Evolutionary conservation across 345 rosid species (phyloP).

Genomic region (Syzygium aqueum): DNA sequence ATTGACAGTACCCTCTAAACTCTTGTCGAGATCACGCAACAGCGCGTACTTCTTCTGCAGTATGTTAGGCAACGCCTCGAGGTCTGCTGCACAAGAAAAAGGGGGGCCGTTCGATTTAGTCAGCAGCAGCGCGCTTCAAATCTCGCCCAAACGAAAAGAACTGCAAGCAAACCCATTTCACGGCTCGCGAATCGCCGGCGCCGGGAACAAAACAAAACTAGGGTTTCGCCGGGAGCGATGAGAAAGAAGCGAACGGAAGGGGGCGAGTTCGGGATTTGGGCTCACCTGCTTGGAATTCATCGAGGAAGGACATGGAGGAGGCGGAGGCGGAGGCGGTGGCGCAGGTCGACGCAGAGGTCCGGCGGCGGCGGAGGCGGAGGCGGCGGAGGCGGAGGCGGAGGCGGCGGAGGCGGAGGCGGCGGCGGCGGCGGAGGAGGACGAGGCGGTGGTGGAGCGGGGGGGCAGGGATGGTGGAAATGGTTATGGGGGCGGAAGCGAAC

Average conservation of each 20-base stretch:
- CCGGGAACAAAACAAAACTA: not conserved
- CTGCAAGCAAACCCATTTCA: not conserved
- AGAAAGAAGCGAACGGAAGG: not conserved
- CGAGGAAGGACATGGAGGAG: slow-evolving; percentile 29
- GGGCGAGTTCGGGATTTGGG: not conserved
- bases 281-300: slow-evolving; percentile 43
- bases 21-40: slow-evolving; percentile 78
- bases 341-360: not conserved
- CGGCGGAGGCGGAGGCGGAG: not conserved
- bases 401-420: not conserved
- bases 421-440: not conserved
- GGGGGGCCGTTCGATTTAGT: not conserved
- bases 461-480: not conserved
- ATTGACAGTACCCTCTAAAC: slow-evolving; percentile 64
- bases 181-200: not conserved
- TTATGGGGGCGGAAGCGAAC: not conserved
- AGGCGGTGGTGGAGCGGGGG: not conserved
- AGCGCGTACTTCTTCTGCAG: slow-evolving; percentile 84
- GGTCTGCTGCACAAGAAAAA: slow-evolving; percentile 39
- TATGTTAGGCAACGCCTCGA: slow-evolving; percentile 70
- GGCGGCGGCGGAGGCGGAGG: not conserved
- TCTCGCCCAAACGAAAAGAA: not conserved
- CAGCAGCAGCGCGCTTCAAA: not conserved
- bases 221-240: not conserved
- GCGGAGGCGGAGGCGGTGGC: not conserved